phyloP scores from a whole-genome alignment of 2,329 filamentous ascomycete genomes.

The Rosellinia necatrix region DNA sequence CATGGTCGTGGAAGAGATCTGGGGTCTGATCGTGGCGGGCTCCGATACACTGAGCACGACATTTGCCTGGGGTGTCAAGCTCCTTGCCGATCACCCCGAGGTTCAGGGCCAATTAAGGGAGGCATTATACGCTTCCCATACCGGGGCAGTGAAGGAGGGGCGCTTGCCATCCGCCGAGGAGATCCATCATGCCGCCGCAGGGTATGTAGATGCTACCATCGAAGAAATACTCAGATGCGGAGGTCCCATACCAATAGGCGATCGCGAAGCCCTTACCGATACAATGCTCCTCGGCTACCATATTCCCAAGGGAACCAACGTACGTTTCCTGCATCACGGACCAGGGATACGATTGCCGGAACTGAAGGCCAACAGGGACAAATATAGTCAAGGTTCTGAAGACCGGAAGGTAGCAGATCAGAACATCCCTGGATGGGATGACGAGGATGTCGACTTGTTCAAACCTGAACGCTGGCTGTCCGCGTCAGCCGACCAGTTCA shows the following conservation, averaged over 20 bases:
- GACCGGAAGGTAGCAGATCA: neutral
- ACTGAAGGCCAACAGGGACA: slow-evolving; percentile 15
- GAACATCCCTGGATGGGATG: slow-evolving; percentile 5
- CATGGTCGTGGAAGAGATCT: slow-evolving; percentile 9
- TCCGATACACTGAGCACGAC: slow-evolving; percentile 18
- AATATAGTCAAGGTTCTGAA: neutral
- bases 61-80: slow-evolving; percentile 7
- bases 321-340: slow-evolving; percentile 21
- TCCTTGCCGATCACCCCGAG: neutral
- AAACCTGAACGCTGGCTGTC: slow-evolving; percentile 33
- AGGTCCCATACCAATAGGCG: neutral
- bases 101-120: neutral
- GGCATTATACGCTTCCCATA: neutral
- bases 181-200: neutral
- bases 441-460: slow-evolving; percentile 23
- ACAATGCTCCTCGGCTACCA: slow-evolving; percentile 24
- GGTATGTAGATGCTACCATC: slow-evolving; percentile 26
- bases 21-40: slow-evolving; percentile 19
- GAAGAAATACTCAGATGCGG: slow-evolving; percentile 23
- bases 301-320: slow-evolving; percentile 29
- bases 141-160: neutral
- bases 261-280: slow-evolving; percentile 17
- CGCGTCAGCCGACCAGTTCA: neutral
- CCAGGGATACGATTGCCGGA: slow-evolving; percentile 23
- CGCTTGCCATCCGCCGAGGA: slow-evolving; percentile 5